Evolutionary conservation across 805 yeast genomes (phyloP), one percentile per base, ranked within the genome.

Genomic region (Wickerhamiella lipophila): DNA sequence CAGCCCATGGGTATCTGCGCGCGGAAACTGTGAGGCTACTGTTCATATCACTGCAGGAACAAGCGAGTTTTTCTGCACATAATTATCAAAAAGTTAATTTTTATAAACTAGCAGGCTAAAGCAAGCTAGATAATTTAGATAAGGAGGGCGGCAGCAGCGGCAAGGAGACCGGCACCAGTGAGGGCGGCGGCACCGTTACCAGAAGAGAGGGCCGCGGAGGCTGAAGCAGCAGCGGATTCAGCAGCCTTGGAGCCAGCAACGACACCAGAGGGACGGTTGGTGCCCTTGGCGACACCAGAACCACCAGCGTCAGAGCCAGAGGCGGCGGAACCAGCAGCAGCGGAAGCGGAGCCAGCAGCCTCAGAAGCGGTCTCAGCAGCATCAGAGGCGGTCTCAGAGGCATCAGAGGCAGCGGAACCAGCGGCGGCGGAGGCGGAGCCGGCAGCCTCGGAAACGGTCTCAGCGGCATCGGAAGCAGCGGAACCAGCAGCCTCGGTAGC

Each of bases 131-230:
- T 6, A 18, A 38, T 38, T 56, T 56, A 56, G 49, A 56, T 34
- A 50, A 56, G 56, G 36, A 56, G 47, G 16, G 57, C 56, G 34
- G 52, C 55, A 40, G 39, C 56, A 50, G 58, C 60, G 44, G 57
- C 55, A 42, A 55, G 44, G n/a, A 55, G 55, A 27, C 51, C 55
- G 35, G 44, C 56, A 49, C 59, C 60, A 41, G 56, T 53, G 44
- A 32, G 56, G 23, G 58, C 60, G 43, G 50, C 54, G 46, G 53
- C 50, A 36, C 56, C 57, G 41, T 46, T 53, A 46, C 48, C 56
- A 43, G 52, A 27, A 44, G 54, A 27, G 43, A 46, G 13, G 35
- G 46, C 46, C 26, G 36, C 21, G 26, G 49, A 47, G 48, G 53
- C 45, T 21, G 51, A 34, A 13, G 39, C 52, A 32, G 47, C 16